Percentiles rank a stretch among this genome's conserved stretches.
phyloP scores from a whole-genome alignment of 2,329 filamentous ascomycete genomes.

The Zalaria obscura region DNA sequence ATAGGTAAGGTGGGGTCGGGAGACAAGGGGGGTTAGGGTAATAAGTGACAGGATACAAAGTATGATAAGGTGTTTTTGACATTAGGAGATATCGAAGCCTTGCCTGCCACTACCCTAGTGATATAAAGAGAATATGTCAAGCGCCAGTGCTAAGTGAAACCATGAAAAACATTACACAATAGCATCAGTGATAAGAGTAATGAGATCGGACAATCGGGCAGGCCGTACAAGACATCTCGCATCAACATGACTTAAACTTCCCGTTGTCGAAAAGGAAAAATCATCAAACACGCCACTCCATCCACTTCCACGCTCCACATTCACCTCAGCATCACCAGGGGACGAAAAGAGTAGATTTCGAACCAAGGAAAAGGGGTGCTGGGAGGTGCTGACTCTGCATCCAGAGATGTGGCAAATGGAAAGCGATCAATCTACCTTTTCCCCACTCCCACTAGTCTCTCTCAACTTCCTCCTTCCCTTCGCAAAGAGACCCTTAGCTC shows the following conservation, averaged over 20 bases:
- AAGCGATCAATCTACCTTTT: conserved; percentile 77
- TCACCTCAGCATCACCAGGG: too few relatives aligned
- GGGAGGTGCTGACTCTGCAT: neutral
- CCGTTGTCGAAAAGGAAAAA: too few relatives aligned
- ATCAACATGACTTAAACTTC: too few relatives aligned
- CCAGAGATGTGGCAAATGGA: conserved; percentile 11
- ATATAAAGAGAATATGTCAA: neutral
- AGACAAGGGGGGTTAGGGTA: neutral
- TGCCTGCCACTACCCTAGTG: neutral
- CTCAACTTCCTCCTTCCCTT: conserved; percentile 78
- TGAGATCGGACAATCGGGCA: neutral
- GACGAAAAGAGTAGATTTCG: neutral
- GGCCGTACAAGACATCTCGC: too few relatives aligned
- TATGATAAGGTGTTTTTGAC: neutral
- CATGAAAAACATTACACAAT: neutral
- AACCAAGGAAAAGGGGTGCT: neutral
- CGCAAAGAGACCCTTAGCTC: conserved; percentile 79
- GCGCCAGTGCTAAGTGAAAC: neutral
- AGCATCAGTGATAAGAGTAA: neutral
- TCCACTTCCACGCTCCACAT: too few relatives aligned
- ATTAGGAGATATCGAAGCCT: neutral
- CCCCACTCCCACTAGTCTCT: conserved; percentile 45
- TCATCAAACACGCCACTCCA: too few relatives aligned
- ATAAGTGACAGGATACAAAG: neutral
- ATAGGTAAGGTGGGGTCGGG: too few relatives aligned